Evolutionary conservation across 768 basidiomycete species (phyloP), one percentile per base, ranked within the genome.

Genomic region (Hypholoma sublateritium): DNA sequence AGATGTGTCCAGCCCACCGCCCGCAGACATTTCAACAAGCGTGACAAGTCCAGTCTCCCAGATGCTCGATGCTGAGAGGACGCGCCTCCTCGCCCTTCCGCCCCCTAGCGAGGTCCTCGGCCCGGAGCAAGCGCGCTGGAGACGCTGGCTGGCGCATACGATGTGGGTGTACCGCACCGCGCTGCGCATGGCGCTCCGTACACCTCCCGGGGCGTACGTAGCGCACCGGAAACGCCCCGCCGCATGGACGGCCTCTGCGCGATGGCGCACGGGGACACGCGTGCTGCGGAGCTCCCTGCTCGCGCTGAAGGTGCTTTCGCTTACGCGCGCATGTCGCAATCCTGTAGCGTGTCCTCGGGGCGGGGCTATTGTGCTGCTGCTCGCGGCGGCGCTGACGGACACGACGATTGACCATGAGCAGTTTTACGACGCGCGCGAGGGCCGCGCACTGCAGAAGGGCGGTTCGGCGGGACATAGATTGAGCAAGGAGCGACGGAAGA

Each of bases 381-480:
- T 68, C 5, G 62, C 59, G 13, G 59, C 63, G 43, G 69, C 67
- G 6, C 54, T 70, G 11, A 59, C 57, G 19, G 69, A 70, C 43
- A 63, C 65, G 3, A 61, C 67, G 9, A 34, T 64, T 17, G 65
- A 67, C 24, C 58, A 65, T 34, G 64, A 64, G 25, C 63, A 55
- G 54, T 50, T 54, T 34, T 41, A 59, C 24, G 51, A 36, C 19
- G 13, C 32, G 21, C 19, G 12, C 16, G 17, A 35, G 42, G 32
- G 56, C 17, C 37, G 35, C 34, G 24, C 37, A 1, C 35, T 37
- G 17, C 41, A 55, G 50, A 56, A 28, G 41, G 32, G 37, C 25
- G 28, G 28, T 9, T 32, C 28, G 28, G 28, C 36, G 45, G 48
- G 53, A 57, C 24, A 41, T 44, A 9, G 35, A 21, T 34, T 11